Base-by-base conservation (phyloP, 805 yeast genomes). In the Metschnikowia lachancei region DNA sequence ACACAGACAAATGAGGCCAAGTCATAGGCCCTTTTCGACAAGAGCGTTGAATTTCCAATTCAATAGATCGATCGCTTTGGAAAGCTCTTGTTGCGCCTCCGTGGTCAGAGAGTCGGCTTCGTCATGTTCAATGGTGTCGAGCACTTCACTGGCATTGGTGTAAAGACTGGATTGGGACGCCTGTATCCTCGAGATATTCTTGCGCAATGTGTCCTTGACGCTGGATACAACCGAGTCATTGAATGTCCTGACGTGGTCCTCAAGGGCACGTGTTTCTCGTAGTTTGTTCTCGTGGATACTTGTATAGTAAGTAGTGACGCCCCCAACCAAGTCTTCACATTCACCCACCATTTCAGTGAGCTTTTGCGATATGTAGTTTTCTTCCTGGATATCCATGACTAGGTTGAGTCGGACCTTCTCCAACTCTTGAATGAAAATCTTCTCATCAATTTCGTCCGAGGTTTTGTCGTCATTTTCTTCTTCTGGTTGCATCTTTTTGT, bases 331-430 rank as follows among this genome's bases (percentile, higher is more conserved):
- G 16, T 64, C 70, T 34, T 62, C 59, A 48, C 68, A 65, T 44
- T 67, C 73, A 26, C 49, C 54, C 3, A 68, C 54, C 39, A 72
- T 50, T 32, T 66, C 74, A 16, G 45, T 32, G n/a, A 71, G 48
- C 48, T 67, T 65, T 7, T 55, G 64, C 5, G 61, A 41, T 3
- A 67, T 44, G 39, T 54, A 67, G 36, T 69, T 72, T 40, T 70
- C 74, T 34, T 61, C 56, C 50, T 72, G 76, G n/a, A 72, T 50
- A n/a, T 62, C 67, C 70, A 66, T 64, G 0, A 69, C 60, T 24
- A 69, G 51, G 8, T 54, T 56, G 6, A 69, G 44, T 33, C 75
- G 50, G 35, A 60, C 59, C 34, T 54, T 47, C 46, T 70, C 70
- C 26, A 71, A 50, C 36, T 53, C 50, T 35, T 42, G 54, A 3